phyloP scores from a whole-genome alignment of 2,329 filamentous ascomycete species.

The Exophiala sp. region DNA sequence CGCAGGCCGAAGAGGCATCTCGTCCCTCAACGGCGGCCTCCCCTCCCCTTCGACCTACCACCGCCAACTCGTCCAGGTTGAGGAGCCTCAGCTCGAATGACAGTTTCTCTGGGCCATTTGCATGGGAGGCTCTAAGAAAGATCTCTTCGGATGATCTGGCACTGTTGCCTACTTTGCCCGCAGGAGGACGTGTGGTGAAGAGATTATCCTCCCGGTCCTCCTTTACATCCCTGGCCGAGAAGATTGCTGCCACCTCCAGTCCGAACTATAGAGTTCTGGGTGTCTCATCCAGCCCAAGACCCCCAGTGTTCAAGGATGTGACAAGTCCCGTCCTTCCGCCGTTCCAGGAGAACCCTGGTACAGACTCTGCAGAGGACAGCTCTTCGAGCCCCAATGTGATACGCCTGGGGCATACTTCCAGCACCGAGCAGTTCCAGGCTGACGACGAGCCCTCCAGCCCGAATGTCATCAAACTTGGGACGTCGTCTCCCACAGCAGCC shows the following conservation, averaged over 20 bases:
- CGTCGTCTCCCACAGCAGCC: constrained; percentile 32
- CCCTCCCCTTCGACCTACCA: constrained; percentile 23
- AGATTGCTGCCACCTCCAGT: constrained; percentile 17
- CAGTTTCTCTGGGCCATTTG: constrained; percentile 23
- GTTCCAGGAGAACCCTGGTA: constrained; percentile 11
- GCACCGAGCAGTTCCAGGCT: constrained; percentile 23
- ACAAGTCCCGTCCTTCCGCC: constrained; percentile 10
- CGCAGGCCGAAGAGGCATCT: constrained; percentile 27
- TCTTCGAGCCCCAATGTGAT: constrained; percentile 40
- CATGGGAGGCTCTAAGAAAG: constrained; percentile 26
- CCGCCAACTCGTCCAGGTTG: constrained; percentile 21
- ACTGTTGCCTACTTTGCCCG: constrained; percentile 20
- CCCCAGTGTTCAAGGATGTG: constrained; percentile 11
- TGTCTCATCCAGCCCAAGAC: constrained; percentile 19
- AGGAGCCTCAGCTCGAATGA: constrained; percentile 27
- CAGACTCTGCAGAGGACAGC: constrained; percentile 22
- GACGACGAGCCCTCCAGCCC: constrained; percentile 15
- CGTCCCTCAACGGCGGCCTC: constrained; percentile 26
- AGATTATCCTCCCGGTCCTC: constrained; percentile 20
- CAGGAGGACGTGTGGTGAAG: constrained; percentile 7
- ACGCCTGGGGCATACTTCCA: constrained; percentile 36
- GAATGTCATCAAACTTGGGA: constrained; percentile 36
- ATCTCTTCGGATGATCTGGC: constrained; percentile 26
- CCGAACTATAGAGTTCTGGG: constrained; percentile 25
- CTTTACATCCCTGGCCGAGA: constrained; percentile 20